Evolutionary conservation across 2,329 filamentous ascomycete genomes (phyloP).

Genomic region (Aspergillus neoniger): DNA sequence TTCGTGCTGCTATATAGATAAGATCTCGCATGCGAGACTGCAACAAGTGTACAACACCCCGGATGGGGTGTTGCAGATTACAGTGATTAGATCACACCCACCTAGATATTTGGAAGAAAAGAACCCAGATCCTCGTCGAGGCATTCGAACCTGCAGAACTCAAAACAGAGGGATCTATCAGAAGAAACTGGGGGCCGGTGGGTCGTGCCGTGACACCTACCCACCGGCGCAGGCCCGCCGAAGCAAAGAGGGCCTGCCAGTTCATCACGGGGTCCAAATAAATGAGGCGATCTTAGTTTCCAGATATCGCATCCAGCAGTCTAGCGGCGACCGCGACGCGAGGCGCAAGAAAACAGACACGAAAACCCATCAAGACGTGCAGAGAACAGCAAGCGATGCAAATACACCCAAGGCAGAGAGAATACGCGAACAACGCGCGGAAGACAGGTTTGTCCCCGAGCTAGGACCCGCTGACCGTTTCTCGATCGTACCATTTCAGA

Average conservation of each 20-base stretch:
- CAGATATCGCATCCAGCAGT: not conserved
- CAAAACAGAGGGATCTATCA: not conserved
- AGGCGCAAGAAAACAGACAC: constrained; percentile 9
- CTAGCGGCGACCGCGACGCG: not conserved
- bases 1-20: not conserved
- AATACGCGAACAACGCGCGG: constrained; percentile 5
- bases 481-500: constrained; percentile 16
- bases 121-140: not conserved
- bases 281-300: constrained; percentile 3
- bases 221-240: constrained; percentile 1
- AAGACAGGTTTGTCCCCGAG: constrained; percentile 8
- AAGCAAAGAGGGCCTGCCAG: constrained; percentile 1
- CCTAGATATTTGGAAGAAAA: not conserved
- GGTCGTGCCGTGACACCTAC: not conserved
- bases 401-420: constrained; percentile 9
- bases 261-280: not conserved
- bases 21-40: not conserved
- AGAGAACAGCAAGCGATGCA: constrained; percentile 17
- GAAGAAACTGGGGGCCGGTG: not conserved
- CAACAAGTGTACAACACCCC: not conserved
- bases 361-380: constrained; percentile 16
- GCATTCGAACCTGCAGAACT: constrained; percentile 1
- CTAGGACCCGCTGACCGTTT: constrained; percentile 13
- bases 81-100: not conserved
- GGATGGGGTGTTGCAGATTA: not conserved